Evolutionary conservation across 2,329 filamentous ascomycete genomes (phyloP).

Genomic region (Podosphaera xanthii): DNA sequence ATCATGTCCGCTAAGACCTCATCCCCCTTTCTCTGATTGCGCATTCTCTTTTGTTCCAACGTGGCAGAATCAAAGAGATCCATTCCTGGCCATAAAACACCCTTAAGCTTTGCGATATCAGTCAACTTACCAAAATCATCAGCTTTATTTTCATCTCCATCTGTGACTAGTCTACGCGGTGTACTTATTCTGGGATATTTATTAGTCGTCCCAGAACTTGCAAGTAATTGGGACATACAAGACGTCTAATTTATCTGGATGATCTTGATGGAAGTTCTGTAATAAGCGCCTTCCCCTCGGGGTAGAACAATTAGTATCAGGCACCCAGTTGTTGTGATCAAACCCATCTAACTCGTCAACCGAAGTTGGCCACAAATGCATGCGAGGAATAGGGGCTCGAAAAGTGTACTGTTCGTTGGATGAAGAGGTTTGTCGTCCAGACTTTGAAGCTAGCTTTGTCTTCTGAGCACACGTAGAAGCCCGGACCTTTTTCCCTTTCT

Average conservation of each 20-base stretch:
- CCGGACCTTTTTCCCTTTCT: conserved; percentile 20
- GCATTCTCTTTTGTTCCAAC: conserved; percentile 45
- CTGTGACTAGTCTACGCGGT: conserved; percentile 6
- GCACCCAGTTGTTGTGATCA: conserved; percentile 7
- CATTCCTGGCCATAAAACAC: conserved; percentile 57
- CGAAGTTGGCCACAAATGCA: conserved; percentile 13
- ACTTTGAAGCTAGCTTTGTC: neutral
- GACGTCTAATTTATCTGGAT: neutral
- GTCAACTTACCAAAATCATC: conserved; percentile 7
- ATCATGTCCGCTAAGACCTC: conserved; percentile 46
- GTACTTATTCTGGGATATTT: conserved; percentile 8
- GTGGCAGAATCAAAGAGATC: conserved; percentile 61
- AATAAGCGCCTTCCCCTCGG: conserved; percentile 8
- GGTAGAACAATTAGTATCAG: conserved; percentile 8
- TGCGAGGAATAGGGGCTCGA: conserved; percentile 14
- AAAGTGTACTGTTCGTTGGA: conserved; percentile 4
- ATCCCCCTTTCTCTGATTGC: conserved; percentile 59
- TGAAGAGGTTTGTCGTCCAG: neutral
- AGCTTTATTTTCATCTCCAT: conserved; percentile 5
- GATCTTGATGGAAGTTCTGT: neutral
- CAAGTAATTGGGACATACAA: neutral
- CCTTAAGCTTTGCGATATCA: conserved; percentile 32
- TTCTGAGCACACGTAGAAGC: neutral
- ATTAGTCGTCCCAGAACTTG: neutral
- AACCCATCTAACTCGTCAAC: conserved; percentile 1